Base-by-base conservation (phyloP, 73 alveolate species). In the Paraurostyla sp. region DNA sequence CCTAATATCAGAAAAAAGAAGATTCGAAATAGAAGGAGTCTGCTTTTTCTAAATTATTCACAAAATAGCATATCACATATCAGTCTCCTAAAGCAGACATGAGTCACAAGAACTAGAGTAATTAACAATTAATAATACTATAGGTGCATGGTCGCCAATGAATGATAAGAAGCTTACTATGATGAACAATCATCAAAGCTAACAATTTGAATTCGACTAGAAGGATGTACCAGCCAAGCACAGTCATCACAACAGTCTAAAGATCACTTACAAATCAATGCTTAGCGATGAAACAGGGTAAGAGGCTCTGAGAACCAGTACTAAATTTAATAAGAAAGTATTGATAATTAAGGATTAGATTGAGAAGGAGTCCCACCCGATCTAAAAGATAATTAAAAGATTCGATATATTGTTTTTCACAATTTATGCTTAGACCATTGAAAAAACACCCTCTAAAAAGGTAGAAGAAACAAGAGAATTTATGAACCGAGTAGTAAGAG, bases 401-500 rank as follows among this genome's bases (percentile, higher is more conserved):
- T 78, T 78, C 52, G 89, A 78, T 18, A 29, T 7, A 2, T 32
- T 78, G 25, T 78, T 51, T 43, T 78, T 40, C 50, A 30, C 27
- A 4, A n/a, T 22, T 11, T 78, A 51, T 54, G 62, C 76, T n/a
- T 23, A 18, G 9, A 1, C 11, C 36, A 51, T 78, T 13, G 89
- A 78, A 35, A 51, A 41, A 78, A 38, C 32, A 0, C 27, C 29
- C 18, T n/a, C 27, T 42, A 78, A 54, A 32, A 32, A 43, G 7
- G 7, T 1, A 20, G 33, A 43, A 43, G 78, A 32, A 23, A 11
- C 63, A 0, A 51, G 35, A 29, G 78, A 51, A 9, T 20, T 54
- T 11, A 78, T 78, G 89, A 49, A 78, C 27, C 13, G 32, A 54
- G 40, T 54, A n/a, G 69, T 78, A 6, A 78, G 29, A 32, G 89